Evolutionary conservation across 768 basidiomycete genomes (phyloP).

Genomic region (Asterophora lycoperdoides): DNA sequence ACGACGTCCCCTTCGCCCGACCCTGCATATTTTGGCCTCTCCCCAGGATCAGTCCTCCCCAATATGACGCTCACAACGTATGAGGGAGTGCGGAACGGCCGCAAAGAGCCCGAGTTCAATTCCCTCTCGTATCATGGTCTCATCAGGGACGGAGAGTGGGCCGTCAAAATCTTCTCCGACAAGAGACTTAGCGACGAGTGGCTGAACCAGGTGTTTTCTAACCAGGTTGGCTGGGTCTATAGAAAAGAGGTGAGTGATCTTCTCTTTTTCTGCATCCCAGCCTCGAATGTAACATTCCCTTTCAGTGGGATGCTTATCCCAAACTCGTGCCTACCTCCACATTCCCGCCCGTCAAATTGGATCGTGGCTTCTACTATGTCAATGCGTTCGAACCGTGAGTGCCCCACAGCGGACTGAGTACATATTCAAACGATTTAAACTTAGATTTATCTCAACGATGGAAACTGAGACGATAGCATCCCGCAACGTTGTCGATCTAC

Average conservation of each 20-base stretch:
- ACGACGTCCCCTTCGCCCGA: conserved; percentile 63
- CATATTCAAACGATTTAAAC: conserved; percentile 4
- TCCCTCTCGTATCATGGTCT: conserved; percentile 77
- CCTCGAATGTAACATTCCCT: conserved; percentile 1
- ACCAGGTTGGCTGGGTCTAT: conserved; percentile 73
- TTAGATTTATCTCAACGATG: conserved; percentile 86
- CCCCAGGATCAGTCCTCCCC: conserved; percentile 43
- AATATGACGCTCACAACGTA: conserved; percentile 69
- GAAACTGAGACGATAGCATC: conserved; percentile 86
- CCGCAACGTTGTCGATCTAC: conserved; percentile 77
- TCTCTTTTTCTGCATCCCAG: conserved; percentile 1
- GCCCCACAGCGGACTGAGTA: background rate
- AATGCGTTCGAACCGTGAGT: conserved; percentile 89
- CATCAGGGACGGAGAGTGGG: conserved; percentile 54
- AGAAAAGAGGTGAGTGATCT: conserved; percentile 60
- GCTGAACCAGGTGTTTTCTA: conserved; percentile 60
- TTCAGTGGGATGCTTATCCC: conserved; percentile 79
- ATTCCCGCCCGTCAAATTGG: conserved; percentile 79
- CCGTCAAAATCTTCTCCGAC: conserved; percentile 86
- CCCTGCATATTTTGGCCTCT: conserved; percentile 65
- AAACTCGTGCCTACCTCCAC: conserved; percentile 57
- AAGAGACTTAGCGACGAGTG: conserved; percentile 61
- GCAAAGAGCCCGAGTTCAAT: conserved; percentile 74
- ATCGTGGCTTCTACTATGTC: conserved; percentile 80
- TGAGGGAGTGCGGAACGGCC: conserved; percentile 51